Evolutionary conservation across 495 filamentous ascomycete genomes (phyloP).

Genomic region (Staphylotrichum longicolle): DNA sequence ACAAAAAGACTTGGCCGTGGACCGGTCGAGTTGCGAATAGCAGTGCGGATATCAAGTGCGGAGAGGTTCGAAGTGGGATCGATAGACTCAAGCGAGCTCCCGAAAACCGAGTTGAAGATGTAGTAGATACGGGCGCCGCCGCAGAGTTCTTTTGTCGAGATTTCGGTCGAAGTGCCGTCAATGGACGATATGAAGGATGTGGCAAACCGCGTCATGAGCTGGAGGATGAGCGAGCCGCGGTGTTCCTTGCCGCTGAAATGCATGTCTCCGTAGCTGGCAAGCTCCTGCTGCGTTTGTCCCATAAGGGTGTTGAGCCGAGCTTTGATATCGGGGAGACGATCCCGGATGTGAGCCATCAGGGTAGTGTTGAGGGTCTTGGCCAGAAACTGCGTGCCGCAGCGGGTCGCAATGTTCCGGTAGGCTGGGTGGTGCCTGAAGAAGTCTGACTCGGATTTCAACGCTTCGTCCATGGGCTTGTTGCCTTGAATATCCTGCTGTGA

Average conservation of each 20-base stretch:
- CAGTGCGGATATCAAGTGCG: conserved; percentile 94
- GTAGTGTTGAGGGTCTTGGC: conserved; percentile 94
- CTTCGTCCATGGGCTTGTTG: conserved; percentile 86
- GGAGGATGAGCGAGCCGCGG: conserved; percentile 87
- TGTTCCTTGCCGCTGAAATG: conserved; percentile 98
- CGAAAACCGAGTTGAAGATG: conserved; percentile 99
- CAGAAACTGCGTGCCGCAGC: conserved; percentile 92
- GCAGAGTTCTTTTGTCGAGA: conserved; percentile 97
- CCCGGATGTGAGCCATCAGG: conserved; percentile 94
- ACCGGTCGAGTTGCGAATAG: conserved; percentile 96
- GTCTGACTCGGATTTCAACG: conserved; percentile 83
- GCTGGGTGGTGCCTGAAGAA: conserved; percentile 97
- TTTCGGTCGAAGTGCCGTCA: conserved; percentile 96
- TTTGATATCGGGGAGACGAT: conserved; percentile 95
- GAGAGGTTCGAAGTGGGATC: conserved; percentile 94
- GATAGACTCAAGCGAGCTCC: conserved; percentile 92
- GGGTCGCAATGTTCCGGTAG: conserved; percentile 90
- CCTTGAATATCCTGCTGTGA: conserved; percentile 98
- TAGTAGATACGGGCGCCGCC: conserved; percentile 98
- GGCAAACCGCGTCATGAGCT: conserved; percentile 97
- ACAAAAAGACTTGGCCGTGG: conserved; percentile 95
- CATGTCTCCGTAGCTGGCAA: conserved; percentile 97
- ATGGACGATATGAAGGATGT: conserved; percentile 98
- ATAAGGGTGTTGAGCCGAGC: conserved; percentile 95
- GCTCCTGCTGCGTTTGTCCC: conserved; percentile 98